These are phyloP conservation scores for Aleurites moluccanus DNA, from an alignment of 441 rosid species.

Conservation along the genomic window DNA sequence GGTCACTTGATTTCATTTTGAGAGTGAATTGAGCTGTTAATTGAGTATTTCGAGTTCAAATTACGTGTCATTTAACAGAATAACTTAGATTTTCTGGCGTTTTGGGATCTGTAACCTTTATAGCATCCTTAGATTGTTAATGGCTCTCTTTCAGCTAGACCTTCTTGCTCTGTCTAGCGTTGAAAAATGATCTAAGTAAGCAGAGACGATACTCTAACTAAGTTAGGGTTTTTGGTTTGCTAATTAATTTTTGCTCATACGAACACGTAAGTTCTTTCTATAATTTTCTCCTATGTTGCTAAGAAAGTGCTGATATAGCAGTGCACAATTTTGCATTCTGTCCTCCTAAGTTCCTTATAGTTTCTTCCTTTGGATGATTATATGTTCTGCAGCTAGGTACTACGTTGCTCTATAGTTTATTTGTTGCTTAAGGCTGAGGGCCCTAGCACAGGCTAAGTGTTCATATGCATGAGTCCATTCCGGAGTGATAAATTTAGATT, in stretches of 20 bases:
- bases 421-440: not conserved
- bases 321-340: not conserved
- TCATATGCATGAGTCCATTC: not conserved
- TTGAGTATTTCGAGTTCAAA: constrained; percentile 1
- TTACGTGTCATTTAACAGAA: not conserved
- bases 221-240: constrained; percentile 19
- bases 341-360: not conserved
- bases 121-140: not conserved
- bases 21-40: constrained; percentile 19
- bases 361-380: not conserved
- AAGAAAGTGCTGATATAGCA: not conserved
- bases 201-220: not conserved
- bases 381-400: not conserved
- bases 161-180: not conserved
- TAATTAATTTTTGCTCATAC: not conserved
- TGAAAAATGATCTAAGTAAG: not conserved
- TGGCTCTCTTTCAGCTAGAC: not conserved
- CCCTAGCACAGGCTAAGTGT: not conserved
- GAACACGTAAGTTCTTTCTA: not conserved
- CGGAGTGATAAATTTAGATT: not conserved
- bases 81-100: not conserved
- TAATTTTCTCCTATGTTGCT: not conserved
- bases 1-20: constrained; percentile 5
- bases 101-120: constrained; percentile 20
- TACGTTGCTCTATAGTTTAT: not conserved